A percentile compares a stretch with the other conserved stretches of the same genome.
Evolutionary conservation across 495 filamentous ascomycete species (phyloP).

Genomic region (Lepraria neglecta): DNA sequence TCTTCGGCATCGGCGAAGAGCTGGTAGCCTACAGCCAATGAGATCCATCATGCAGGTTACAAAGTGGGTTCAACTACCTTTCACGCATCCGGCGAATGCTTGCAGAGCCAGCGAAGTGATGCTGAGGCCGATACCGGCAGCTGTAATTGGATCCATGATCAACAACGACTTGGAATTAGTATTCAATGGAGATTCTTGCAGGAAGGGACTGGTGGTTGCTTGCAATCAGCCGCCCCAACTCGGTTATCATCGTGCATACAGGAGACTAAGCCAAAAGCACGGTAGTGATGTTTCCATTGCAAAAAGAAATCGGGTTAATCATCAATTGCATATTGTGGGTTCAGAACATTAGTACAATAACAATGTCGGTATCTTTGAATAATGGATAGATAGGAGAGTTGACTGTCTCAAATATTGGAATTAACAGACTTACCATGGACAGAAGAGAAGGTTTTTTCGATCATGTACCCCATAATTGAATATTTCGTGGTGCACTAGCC

Average conservation of each 20-base stretch:
- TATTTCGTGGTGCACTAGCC: too few species aligned
- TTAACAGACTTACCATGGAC: too few species aligned
- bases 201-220: not conserved
- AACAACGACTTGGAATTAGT: not conserved
- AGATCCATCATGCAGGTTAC: not conserved
- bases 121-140: conserved; percentile 20
- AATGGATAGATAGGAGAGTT: too few species aligned
- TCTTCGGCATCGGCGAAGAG: conserved; percentile 21
- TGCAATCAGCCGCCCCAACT: not conserved
- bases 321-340: too few species aligned
- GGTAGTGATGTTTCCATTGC: not conserved
- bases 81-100: conserved; percentile 21
- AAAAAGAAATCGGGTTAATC: too few species aligned
- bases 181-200: too few species aligned
- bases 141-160: conserved; percentile 22
- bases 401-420: too few species aligned
- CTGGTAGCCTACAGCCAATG: conserved; percentile 18
- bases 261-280: conserved; percentile 7
- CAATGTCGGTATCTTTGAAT: too few species aligned
- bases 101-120: conserved; percentile 22
- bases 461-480: too few species aligned
- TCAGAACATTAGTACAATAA: too few species aligned
- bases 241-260: not conserved
- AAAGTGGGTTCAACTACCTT: conserved; percentile 14
- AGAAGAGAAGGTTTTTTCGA: too few species aligned